phyloP scores from a whole-genome alignment of 2,329 filamentous ascomycete genomes.

The Rhynchosporium agropyri region DNA sequence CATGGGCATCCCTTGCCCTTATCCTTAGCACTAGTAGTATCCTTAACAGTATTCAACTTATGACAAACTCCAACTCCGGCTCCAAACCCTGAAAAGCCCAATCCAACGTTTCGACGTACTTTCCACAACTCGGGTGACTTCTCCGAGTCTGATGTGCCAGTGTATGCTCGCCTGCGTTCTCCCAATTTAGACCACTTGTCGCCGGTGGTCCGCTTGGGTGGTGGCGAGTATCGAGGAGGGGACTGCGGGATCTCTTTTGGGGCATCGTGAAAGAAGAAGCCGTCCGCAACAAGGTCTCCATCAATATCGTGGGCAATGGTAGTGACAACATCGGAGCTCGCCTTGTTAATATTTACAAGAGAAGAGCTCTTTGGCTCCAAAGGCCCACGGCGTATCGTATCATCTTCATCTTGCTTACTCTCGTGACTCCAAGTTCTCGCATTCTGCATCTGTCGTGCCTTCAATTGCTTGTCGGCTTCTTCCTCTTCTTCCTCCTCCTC shows the following conservation, averaged over 20 bases:
- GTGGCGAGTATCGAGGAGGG: conserved; percentile 62
- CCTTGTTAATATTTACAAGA: conserved; percentile 50
- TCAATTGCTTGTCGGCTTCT: conserved; percentile 62
- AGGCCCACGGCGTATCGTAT: conserved; percentile 52
- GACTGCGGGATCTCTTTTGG: conserved; percentile 43
- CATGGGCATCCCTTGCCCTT: conserved; percentile 53
- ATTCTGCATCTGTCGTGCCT: conserved; percentile 64
- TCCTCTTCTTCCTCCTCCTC: conserved; percentile 77
- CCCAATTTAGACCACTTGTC: conserved; percentile 93
- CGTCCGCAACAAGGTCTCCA: conserved; percentile 67
- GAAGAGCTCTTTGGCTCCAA: conserved; percentile 57
- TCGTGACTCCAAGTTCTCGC: conserved; percentile 76
- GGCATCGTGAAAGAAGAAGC: conserved; percentile 74
- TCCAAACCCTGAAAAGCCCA: conserved; percentile 53
- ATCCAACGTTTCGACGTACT: conserved; percentile 49
- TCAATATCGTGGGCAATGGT: conserved; percentile 55
- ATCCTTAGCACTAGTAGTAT: conserved; percentile 42
- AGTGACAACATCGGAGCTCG: conserved; percentile 46
- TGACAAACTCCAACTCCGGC: conserved; percentile 40
- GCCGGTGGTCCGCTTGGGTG: conserved; percentile 63
- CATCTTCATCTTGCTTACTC: conserved; percentile 50
- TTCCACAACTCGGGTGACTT: conserved; percentile 53
- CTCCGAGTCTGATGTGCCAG: conserved; percentile 52
- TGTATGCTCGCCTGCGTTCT: conserved; percentile 74
- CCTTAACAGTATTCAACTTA: conserved; percentile 42